Evolutionary conservation across 2,329 filamentous ascomycete genomes (phyloP).

Genomic region (Claviceps sp.): DNA sequence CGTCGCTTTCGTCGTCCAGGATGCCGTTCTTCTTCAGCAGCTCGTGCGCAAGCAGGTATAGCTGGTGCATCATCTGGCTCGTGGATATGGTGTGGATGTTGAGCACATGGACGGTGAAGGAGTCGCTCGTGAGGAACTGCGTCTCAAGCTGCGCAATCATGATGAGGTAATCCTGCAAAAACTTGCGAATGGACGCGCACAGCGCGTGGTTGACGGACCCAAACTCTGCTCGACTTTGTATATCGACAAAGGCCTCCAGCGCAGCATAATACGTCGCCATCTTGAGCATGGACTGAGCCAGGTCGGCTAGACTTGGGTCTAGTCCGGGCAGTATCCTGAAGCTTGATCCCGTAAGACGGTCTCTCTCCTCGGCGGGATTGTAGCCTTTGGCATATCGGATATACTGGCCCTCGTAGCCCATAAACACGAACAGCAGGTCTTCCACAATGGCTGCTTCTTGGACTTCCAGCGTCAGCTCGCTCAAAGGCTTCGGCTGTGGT

Average conservation of each 20-base stretch:
- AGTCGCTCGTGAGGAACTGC: slow-evolving; percentile 76
- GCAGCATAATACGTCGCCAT: slow-evolving; percentile 91
- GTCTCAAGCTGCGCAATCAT: slow-evolving; percentile 89
- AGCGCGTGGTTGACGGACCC: slow-evolving; percentile 91
- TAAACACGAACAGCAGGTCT: slow-evolving; percentile 86
- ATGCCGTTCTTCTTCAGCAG: slow-evolving; percentile 79
- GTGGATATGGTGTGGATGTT: slow-evolving; percentile 86
- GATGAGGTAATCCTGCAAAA: slow-evolving; percentile 86
- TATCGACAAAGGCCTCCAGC: slow-evolving; percentile 83
- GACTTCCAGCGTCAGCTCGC: slow-evolving; percentile 59
- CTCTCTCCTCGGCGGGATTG: slow-evolving; percentile 73
- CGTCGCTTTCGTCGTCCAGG: slow-evolving; percentile 65
- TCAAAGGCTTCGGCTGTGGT: slow-evolving; percentile 55
- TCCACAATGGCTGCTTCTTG: slow-evolving; percentile 84
- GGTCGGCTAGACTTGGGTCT: slow-evolving; percentile 80
- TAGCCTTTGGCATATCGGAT: slow-evolving; percentile 76
- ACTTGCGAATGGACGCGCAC: slow-evolving; percentile 84
- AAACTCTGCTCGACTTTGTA: slow-evolving; percentile 85
- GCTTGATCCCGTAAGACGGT: slow-evolving; percentile 67
- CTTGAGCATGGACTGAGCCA: slow-evolving; percentile 78
- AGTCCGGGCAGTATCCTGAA: slow-evolving; percentile 73
- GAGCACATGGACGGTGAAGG: slow-evolving; percentile 84
- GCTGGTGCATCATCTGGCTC: slow-evolving; percentile 77
- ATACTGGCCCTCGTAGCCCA: slow-evolving; percentile 98
- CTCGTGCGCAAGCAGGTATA: slow-evolving; percentile 80